Evolutionary conservation across 768 basidiomycete species (phyloP).

Genomic region (Candolleomyces efflorescens): DNA sequence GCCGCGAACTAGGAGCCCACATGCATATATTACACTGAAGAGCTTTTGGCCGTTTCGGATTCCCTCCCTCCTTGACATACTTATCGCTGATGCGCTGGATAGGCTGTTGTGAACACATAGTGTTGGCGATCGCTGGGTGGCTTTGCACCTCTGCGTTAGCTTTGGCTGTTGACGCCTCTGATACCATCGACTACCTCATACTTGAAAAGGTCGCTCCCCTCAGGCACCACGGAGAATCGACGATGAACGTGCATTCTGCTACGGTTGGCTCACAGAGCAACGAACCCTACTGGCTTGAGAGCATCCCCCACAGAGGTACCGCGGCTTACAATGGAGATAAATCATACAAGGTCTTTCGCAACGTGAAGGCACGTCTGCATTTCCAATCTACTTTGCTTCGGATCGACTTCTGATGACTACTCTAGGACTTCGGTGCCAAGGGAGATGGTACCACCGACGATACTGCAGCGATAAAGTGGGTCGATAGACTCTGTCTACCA

Average conservation of each 20-base stretch:
- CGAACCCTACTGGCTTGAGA: slow-evolving; percentile 68
- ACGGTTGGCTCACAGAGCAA: neutral
- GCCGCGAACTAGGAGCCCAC: too few species aligned
- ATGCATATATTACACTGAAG: too few species aligned
- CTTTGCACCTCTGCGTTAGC: too few species aligned
- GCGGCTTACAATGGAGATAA: slow-evolving; percentile 60
- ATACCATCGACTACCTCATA: neutral
- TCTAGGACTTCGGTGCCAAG: slow-evolving; percentile 35
- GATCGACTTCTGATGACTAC: too few species aligned
- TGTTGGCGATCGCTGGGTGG: too few species aligned
- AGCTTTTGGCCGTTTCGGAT: too few species aligned
- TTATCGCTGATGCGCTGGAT: too few species aligned
- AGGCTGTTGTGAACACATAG: too few species aligned
- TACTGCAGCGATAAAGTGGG: slow-evolving; percentile 68
- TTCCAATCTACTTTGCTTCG: too few species aligned
- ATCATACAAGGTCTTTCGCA: slow-evolving; percentile 67
- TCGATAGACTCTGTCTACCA: neutral
- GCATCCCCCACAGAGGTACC: slow-evolving; percentile 65
- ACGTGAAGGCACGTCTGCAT: slow-evolving; percentile 47
- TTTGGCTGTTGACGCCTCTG: neutral
- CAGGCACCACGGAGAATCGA: neutral
- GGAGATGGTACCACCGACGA: slow-evolving; percentile 71
- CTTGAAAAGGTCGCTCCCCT: too few species aligned
- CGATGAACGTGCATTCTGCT: neutral
- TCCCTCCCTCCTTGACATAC: too few species aligned